Evolutionary conservation across 495 filamentous ascomycete species (phyloP).

Genomic region (Aspergillus heteromorphus): DNA sequence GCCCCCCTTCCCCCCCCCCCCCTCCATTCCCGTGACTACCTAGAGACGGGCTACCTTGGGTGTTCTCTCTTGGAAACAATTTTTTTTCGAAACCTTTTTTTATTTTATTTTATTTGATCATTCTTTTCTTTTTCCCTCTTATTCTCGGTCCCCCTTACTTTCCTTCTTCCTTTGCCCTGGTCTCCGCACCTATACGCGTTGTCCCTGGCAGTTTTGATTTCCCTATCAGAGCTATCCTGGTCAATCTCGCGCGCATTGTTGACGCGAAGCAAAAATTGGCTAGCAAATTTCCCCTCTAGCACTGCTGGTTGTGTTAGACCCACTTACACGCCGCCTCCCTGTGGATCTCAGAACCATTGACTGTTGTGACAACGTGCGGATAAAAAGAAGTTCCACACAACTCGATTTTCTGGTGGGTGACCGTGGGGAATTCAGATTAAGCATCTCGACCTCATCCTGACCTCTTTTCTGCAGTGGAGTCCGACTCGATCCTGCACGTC

Average conservation of each 20-base stretch:
- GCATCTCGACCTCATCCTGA: slow-evolving; percentile 31
- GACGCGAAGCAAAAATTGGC: slow-evolving; percentile 37
- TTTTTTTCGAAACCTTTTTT: slow-evolving; percentile 12
- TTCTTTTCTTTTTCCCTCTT: slow-evolving; percentile 18
- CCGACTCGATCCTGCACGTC: slow-evolving; percentile 26
- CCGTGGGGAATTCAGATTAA: slow-evolving; percentile 46
- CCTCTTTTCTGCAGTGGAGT: slow-evolving; percentile 30
- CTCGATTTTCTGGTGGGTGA: slow-evolving; percentile 39
- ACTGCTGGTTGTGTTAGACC: slow-evolving; percentile 42
- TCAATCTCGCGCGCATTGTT: slow-evolving; percentile 30
- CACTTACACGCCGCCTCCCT: slow-evolving; percentile 42
- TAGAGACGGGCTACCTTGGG: slow-evolving; percentile 17
- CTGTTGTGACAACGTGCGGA: slow-evolving; percentile 44
- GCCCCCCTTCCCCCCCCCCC: slow-evolving; percentile 21
- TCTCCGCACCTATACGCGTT: slow-evolving; percentile 27
- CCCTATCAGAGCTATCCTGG: slow-evolving; percentile 21
- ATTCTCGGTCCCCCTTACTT: slow-evolving; percentile 15
- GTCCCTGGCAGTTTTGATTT: slow-evolving; percentile 20
- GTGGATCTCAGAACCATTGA: slow-evolving; percentile 41
- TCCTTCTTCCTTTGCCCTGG: slow-evolving; percentile 21
- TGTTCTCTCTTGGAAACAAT: slow-evolving; percentile 12
- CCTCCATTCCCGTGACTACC: slow-evolving; percentile 25
- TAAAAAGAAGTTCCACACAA: slow-evolving; percentile 42
- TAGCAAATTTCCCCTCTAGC: slow-evolving; percentile 25
- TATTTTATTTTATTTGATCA: slow-evolving; percentile 15